phyloP scores from a whole-genome alignment of 2,329 filamentous ascomycete genomes.

The Hypoxylon sp. region DNA sequence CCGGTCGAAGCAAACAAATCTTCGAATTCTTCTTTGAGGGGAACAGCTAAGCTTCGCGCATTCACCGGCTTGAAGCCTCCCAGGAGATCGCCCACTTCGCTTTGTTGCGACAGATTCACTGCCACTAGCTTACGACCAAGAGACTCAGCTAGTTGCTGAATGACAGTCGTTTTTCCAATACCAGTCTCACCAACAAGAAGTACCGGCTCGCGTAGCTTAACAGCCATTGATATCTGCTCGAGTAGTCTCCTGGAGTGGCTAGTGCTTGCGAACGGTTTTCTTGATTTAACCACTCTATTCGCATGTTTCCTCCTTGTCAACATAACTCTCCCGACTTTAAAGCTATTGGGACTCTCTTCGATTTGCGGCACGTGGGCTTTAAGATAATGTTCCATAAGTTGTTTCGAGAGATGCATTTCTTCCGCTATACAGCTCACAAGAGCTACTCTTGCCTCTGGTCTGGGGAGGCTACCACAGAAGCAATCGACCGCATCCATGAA shows the following conservation, averaged over 20 bases:
- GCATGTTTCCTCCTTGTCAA: conserved; percentile 72
- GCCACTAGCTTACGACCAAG: conserved; percentile 90
- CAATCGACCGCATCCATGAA: conserved; percentile 95
- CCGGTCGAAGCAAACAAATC: conserved; percentile 87
- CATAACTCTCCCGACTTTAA: conserved; percentile 77
- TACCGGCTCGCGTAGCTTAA: conserved; percentile 88
- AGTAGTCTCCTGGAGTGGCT: conserved; percentile 86
- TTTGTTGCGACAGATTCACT: conserved; percentile 98
- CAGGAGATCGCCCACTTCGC: conserved; percentile 94
- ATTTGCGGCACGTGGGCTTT: conserved; percentile 79
- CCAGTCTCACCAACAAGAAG: conserved; percentile 98
- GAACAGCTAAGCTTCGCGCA: conserved; percentile 86
- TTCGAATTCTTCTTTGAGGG: conserved; percentile 94
- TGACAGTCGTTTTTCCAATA: conserved; percentile 96
- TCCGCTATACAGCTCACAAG: conserved; percentile 83
- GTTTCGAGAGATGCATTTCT: conserved; percentile 87
- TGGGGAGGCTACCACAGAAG: conserved; percentile 86
- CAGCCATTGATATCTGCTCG: conserved; percentile 88
- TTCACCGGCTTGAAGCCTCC: conserved; percentile 98
- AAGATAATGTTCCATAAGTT: conserved; percentile 84
- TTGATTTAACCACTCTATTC: conserved; percentile 66
- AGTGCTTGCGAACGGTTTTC: conserved; percentile 87
- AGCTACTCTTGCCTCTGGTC: conserved; percentile 70
- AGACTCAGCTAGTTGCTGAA: conserved; percentile 90
- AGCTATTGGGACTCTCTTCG: conserved; percentile 70